Base-by-base conservation (phyloP, 164 flowering plant species). In the Vitis riparia region DNA sequence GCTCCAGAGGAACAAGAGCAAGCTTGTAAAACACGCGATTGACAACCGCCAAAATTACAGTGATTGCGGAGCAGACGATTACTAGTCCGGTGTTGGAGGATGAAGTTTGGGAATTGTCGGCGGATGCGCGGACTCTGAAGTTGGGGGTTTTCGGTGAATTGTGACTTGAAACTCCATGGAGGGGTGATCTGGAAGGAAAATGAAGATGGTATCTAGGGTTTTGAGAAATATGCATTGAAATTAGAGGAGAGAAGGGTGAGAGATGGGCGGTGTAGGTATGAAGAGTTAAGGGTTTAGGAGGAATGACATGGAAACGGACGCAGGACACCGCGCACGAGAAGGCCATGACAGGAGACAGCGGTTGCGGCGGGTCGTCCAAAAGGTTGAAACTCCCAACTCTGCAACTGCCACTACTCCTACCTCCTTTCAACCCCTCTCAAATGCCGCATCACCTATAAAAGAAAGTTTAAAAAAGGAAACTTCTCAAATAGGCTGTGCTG, bases 1-100 rank as follows among this genome's bases (percentile, higher is more conserved):
- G 73, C 74, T 90, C 87, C 94, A 93, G 87, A 11, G 98, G 98
- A 67, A 93, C 97, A 67, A 93, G 94, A 23, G 98, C 98, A n/a
- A 93, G 95, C 75, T 91, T 93, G 81, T 90, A 90, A 19, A 93
- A 85, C 48, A 93, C 95, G 12, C 98, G 91, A 78, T 90, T 91
- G 13, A 88, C 84, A 9, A 90, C 80, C 1, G 96, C 97, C 32
- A 91, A 68, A 10, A 73, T 68, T 1, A 86, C 75, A 1, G 95
- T 83, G 10, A 81, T n/a, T 11, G 81, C 88, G 3, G 94, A 88
- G 63, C 83, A 68, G 51, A 77, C 58, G 4, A 82, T 47, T 32
- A 88, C 74, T 14, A 71, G 47, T 47, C 63, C 78, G 8, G 66
- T 60, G 27, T 49, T 29, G 27, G 71, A 8, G 8, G 76, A 32